A percentile compares a stretch with the other conserved stretches of the same genome.
These are phyloP conservation scores for Colletotrichum brevisporum DNA, from an alignment of 2,329 filamentous ascomycete species.

Conservation along the genomic window DNA sequence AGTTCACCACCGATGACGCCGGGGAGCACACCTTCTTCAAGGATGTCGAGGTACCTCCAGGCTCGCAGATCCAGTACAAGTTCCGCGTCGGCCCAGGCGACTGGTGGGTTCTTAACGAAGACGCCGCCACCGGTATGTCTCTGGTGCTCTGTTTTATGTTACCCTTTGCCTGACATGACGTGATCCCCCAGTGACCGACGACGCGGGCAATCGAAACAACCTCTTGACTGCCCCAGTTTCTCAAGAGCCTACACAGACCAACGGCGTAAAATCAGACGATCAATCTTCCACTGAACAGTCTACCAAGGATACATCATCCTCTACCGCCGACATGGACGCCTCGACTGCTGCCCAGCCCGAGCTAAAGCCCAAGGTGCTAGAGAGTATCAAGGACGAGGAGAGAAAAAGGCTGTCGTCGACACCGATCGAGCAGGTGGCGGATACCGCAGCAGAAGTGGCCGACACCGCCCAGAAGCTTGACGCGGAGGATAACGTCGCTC, in stretches of 20 bases:
- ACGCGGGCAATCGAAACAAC: slow-evolving; percentile 64
- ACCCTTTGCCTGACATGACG: slow-evolving; percentile 22
- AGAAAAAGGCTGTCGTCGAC: slow-evolving; percentile 53
- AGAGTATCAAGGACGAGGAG: slow-evolving; percentile 44
- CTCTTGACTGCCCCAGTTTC: slow-evolving; percentile 51
- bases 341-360: slow-evolving; percentile 43
- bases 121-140: slow-evolving; percentile 68
- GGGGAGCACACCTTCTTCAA: slow-evolving; percentile 73
- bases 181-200: slow-evolving; percentile 54
- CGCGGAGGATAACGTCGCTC: slow-evolving; percentile 13
- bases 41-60: slow-evolving; percentile 66
- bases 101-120: slow-evolving; percentile 80
- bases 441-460: slow-evolving; percentile 60
- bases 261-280: slow-evolving; percentile 24
- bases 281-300: neutral
- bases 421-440: slow-evolving; percentile 57
- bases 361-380: slow-evolving; percentile 19
- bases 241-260: slow-evolving; percentile 17
- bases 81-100: slow-evolving; percentile 77
- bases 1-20: slow-evolving; percentile 61
- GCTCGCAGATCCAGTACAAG: slow-evolving; percentile 80
- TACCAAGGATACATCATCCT: neutral
- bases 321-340: slow-evolving; percentile 14
- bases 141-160: neutral
- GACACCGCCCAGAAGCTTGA: slow-evolving; percentile 55